phyloP scores from a whole-genome alignment of 306 rosid genomes.

The Trifolium subterraneum region DNA sequence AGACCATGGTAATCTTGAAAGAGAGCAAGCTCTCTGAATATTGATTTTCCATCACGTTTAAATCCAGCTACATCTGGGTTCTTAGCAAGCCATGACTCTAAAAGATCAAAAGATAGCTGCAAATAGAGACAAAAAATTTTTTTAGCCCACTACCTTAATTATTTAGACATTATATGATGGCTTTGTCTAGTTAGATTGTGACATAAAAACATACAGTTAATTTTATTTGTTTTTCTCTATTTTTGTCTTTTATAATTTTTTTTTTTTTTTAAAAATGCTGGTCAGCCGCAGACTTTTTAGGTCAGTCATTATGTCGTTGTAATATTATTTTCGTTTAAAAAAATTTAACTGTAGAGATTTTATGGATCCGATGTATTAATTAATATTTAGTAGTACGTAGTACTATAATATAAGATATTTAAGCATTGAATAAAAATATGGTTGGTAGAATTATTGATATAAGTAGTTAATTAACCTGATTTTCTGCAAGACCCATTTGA shows the following conservation, averaged over 20 bases:
- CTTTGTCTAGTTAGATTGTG: constrained; percentile 34
- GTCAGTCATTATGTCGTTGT: neutral
- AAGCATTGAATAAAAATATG: constrained; percentile 4
- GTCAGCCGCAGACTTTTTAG: neutral
- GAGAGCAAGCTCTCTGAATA: constrained; percentile 88
- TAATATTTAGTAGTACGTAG: neutral
- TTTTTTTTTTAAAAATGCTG: neutral
- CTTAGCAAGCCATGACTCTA: constrained; percentile 76
- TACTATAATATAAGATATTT: neutral
- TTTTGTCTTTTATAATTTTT: neutral
- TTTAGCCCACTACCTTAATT: constrained; percentile 42
- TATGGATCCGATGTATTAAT: neutral
- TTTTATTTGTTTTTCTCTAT: constrained; percentile 16
- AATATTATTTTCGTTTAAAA: neutral
- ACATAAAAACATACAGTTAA: constrained; percentile 22
- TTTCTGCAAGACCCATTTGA: constrained; percentile 99
- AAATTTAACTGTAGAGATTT: neutral
- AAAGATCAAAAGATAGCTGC: constrained; percentile 87
- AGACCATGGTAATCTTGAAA: constrained; percentile 97
- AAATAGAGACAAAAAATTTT: constrained; percentile 17
- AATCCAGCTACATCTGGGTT: constrained; percentile 81
- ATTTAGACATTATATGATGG: constrained; percentile 27
- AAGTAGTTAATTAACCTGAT: constrained; percentile 64
- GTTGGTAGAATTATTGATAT: neutral
- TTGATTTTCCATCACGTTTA: constrained; percentile 76